Evolutionary conservation across 2,329 filamentous ascomycete genomes (phyloP).

Genomic region (Parafenestella ontariensis): DNA sequence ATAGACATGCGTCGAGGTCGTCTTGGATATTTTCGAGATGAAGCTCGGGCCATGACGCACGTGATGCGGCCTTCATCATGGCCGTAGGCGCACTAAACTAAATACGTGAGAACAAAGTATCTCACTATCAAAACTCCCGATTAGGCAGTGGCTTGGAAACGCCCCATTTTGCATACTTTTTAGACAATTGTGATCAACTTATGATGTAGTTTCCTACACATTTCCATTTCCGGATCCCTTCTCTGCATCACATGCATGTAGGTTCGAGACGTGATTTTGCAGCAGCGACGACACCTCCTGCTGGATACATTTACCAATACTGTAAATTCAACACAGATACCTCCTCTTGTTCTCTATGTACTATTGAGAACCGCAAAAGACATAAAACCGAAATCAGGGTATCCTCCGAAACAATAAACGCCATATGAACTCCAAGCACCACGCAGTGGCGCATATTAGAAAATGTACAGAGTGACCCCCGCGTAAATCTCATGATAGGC

Average conservation of each 20-base stretch:
- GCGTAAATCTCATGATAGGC: background rate
- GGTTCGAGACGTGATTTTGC: no score
- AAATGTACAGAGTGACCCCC: background rate
- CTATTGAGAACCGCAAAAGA: background rate
- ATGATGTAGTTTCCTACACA: no score
- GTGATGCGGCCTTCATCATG: slow-evolving; percentile 6
- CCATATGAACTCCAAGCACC: slow-evolving; percentile 16
- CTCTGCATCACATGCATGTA: no score
- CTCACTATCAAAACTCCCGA: background rate
- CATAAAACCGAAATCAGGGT: slow-evolving; percentile 19
- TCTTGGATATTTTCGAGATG: slow-evolving; percentile 30
- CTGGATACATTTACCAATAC: slow-evolving; percentile 2
- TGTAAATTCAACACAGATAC: background rate
- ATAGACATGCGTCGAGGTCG: slow-evolving; percentile 10
- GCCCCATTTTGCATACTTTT: no score
- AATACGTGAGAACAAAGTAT: background rate
- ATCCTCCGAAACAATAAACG: slow-evolving; percentile 21
- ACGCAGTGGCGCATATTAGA: slow-evolving; percentile 7
- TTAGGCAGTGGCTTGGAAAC: background rate
- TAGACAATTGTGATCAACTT: no score
- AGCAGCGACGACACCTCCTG: background rate
- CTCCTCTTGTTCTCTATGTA: background rate
- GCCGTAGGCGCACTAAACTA: background rate
- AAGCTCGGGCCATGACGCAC: slow-evolving; percentile 12
- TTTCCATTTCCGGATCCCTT: no score